Base-by-base conservation (phyloP, 2,329 filamentous ascomycete species). In the Sporothrix euskadiensis region DNA sequence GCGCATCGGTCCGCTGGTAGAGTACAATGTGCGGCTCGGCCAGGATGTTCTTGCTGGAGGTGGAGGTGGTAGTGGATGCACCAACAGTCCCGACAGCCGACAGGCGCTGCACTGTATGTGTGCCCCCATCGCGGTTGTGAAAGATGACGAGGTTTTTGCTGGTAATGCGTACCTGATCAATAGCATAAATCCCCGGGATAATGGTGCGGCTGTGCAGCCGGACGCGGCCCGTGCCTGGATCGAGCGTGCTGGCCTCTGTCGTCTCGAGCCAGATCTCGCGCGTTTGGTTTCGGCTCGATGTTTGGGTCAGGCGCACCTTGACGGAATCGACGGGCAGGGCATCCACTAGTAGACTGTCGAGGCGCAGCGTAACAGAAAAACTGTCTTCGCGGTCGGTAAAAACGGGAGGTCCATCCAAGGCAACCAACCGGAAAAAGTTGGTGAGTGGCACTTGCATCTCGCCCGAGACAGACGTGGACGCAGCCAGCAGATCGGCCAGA, bases 311-410 rank as follows among this genome's bases (percentile, higher is more conserved):
- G 39, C 88, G 88, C 26, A 96, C 82, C 69, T 85, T 90, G 10
- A 90, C 86, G 19, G 86, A 85, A 59, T 94, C 88, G 1, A 96
- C 82, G 10, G 87, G 85, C 9, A 97, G 83, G 0, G 89, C 85
- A 63, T 94, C 92, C 0, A 90, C 88, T 1, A 98, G 83, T 1
- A 97, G 81, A 80, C 94, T 94, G 69, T 88, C 84, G 59, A 97
- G 83, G 26, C 86, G 87, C 2, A 99, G 80, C 1, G 86, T 84
- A 22, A 97, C 79, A 9, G 89, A 87, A 76, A 97, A 95, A 16
- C 92, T 90, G 80, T 98, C 95, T 76, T 87, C 88, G 26, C 89
- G 86, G 0, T 90, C 85, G 69, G 90, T 87, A 78, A 97, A 94
- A 32, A 85, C 82, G 2, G 95, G 89, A 19, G 89, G 86, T 0